Evolutionary conservation across 352 stramenopile genomes (phyloP), one percentile per base, ranked within the genome.

Genomic region (Phytophthora boehmeriae): DNA sequence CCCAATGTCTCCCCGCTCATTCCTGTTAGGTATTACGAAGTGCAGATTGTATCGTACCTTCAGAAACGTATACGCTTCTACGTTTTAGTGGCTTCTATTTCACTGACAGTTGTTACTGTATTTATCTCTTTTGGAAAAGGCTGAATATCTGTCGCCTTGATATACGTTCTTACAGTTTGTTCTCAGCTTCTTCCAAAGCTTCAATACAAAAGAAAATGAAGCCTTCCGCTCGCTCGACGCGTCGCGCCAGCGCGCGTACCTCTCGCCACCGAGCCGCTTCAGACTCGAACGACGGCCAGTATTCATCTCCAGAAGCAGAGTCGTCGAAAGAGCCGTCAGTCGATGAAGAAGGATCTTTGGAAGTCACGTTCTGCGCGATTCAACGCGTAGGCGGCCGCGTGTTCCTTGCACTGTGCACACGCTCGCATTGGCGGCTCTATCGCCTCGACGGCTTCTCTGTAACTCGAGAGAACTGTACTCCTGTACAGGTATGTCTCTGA

Each of bases 281-380:
- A 3, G 53, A 62, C 8, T 34, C 34, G 1, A 9, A 39, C 11
- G 22, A 35, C 8, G 39, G 8, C 19, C 0, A 19, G 25, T 25
- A 47, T 0, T 49, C 55, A 52, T 44, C 52, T n/a, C 28, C 52
- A 51, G 25, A 38, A 16, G 23, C 28, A 30, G 19, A 4, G 38
- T 48, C 35, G 13, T 66, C 54, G 22, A 66, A 57, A 17, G 60
- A 52, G 10, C 23, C 55, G 2, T 45, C 65, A 52, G 10, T 34
- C 45, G 45, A 30, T 9, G 17, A 53, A 35, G 49, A 76, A 41
- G 54, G 45, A 13, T 60, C 71, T 4, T 52, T 67, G 20, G 74
- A 88, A 56, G 75, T 90, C 47, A 92, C 69, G 25, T 90, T 87
- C 69, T 90, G 81, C 70, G 35, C 76, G 16, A 53, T 92, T 8